Evolutionary conservation across 371 early-diverging fungal genomes (phyloP).

Genomic region (Fennellomyces sp.): DNA sequence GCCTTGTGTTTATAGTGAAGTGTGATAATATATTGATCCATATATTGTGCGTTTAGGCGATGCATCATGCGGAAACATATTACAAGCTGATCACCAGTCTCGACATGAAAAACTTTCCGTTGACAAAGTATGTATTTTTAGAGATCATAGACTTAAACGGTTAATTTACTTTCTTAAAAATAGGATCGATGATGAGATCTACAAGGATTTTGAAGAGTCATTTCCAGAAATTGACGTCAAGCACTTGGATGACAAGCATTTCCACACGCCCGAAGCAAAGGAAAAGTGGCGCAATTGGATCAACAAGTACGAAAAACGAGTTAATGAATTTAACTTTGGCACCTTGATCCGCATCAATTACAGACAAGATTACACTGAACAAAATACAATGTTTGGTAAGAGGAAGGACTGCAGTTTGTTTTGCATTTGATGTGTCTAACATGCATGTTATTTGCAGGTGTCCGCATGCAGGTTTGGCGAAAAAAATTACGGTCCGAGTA

Average conservation of each 20-base stretch:
- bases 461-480: conserved; percentile 50
- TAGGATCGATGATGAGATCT: conserved; percentile 85
- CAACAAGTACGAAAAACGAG: conserved; percentile 80
- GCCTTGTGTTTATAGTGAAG: background rate
- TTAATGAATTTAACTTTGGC: conserved; percentile 93
- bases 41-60: conserved; percentile 51
- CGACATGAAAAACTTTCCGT: conserved; percentile 70
- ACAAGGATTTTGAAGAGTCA: conserved; percentile 68
- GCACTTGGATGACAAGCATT: conserved; percentile 69
- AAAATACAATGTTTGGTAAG: conserved; percentile 88
- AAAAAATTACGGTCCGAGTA: too few species aligned
- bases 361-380: conserved; percentile 77
- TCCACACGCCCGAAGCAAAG: conserved; percentile 82
- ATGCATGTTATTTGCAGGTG: conserved; percentile 29
- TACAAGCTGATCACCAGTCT: conserved; percentile 75
- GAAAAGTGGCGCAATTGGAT: conserved; percentile 89
- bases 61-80: conserved; percentile 94
- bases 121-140: conserved; percentile 67
- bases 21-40: background rate
- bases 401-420: background rate
- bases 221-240: conserved; percentile 75
- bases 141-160: background rate
- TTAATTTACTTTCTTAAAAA: background rate
- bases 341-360: conserved; percentile 81
- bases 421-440: background rate